Evolutionary conservation across 2,329 filamentous ascomycete species (phyloP).

Genomic region (Zymoseptoria tritici): DNA sequence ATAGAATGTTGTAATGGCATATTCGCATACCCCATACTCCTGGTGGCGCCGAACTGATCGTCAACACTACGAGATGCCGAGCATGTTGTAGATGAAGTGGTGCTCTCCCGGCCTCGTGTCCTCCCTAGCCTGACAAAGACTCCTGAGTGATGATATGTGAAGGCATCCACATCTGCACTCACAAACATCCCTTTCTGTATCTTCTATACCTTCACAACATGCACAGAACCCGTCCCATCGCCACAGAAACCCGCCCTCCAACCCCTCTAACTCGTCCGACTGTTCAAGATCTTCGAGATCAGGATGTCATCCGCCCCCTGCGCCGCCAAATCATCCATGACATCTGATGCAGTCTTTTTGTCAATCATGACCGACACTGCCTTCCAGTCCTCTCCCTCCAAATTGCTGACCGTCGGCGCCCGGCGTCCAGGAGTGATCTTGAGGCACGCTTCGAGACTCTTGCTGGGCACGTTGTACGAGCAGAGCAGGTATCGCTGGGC

Average conservation of each 20-base stretch:
- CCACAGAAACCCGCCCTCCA: neutral
- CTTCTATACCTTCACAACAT: neutral
- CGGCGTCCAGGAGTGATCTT: slow-evolving; percentile 88
- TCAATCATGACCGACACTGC: slow-evolving; percentile 92
- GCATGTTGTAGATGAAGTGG: no score
- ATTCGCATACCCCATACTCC: neutral
- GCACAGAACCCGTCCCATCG: neutral
- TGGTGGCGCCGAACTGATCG: no score
- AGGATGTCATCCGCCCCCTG: slow-evolving; percentile 79
- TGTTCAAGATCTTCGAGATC: slow-evolving; percentile 79
- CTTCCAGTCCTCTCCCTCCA: slow-evolving; percentile 87
- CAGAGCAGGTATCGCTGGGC: slow-evolving; percentile 91
- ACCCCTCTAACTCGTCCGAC: slow-evolving; percentile 40
- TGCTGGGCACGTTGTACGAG: slow-evolving; percentile 85
- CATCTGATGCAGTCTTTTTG: slow-evolving; percentile 73
- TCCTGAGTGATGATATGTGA: no score
- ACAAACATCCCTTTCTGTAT: no score
- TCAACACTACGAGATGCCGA: no score
- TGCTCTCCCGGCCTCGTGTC: no score
- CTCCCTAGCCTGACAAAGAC: no score
- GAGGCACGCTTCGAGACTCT: slow-evolving; percentile 57
- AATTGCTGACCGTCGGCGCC: slow-evolving; percentile 79
- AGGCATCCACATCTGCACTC: no score
- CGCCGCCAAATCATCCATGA: slow-evolving; percentile 75
- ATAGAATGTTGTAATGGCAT: neutral